Conservation (phyloP, 2,329 filamentous ascomycete genomes). For the Neopestalotiopsis clavispora region DNA sequence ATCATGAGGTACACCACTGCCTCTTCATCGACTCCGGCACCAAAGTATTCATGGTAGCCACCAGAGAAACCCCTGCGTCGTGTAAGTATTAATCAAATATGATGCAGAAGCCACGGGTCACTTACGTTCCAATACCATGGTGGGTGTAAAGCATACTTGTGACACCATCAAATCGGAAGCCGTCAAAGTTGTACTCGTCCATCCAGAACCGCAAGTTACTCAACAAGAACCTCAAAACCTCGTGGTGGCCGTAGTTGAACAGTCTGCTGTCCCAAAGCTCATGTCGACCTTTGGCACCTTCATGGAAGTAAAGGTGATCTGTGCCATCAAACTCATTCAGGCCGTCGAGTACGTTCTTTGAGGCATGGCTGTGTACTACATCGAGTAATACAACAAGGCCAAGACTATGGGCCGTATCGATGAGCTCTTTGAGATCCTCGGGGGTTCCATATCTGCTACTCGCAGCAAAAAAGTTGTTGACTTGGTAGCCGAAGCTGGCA, state of each 20-base stretch:
- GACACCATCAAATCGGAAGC: constrained; percentile 96
- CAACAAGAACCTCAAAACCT: constrained; percentile 92
- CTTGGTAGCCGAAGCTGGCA: constrained; percentile 97
- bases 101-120: constrained; percentile 20
- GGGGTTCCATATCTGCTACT: constrained; percentile 94
- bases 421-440: constrained; percentile 94
- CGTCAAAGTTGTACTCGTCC: constrained; percentile 96
- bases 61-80: constrained; percentile 85
- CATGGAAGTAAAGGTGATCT: constrained; percentile 96
- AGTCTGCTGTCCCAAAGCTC: constrained; percentile 95
- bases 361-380: constrained; percentile 96
- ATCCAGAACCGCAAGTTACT: constrained; percentile 99
- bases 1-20: constrained; percentile 94
- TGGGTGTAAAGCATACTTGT: constrained; percentile 98
- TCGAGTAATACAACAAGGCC: constrained; percentile 91
- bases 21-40: constrained; percentile 85
- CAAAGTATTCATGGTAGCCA: constrained; percentile 98
- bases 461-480: constrained; percentile 98
- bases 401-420: constrained; percentile 91
- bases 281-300: constrained; percentile 81
- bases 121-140: constrained; percentile 95
- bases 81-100: constrained; percentile 28
- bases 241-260: constrained; percentile 96
- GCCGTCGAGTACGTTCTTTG: constrained; percentile 95
- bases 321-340: constrained; percentile 95